Percentiles rank a stretch among this genome's conserved stretches.
Evolutionary conservation across 2,329 filamentous ascomycete genomes (phyloP).

Genomic region (Macroventuria anomochaeta): DNA sequence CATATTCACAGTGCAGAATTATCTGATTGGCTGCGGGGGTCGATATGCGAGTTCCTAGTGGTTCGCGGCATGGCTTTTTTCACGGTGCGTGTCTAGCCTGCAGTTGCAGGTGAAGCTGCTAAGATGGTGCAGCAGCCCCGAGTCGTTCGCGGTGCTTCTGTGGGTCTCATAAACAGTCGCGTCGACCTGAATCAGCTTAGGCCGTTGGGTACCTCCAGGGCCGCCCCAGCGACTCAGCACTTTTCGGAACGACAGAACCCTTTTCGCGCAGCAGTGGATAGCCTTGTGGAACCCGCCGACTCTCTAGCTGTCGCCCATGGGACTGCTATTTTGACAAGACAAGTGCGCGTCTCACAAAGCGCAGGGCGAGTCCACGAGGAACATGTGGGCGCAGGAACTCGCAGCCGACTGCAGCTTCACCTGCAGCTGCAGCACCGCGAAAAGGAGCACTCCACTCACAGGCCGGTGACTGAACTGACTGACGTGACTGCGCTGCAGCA

Average conservation of each 20-base stretch:
- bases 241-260: slow-evolving; percentile 19
- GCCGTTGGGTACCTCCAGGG: slow-evolving; percentile 16
- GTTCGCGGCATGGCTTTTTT: slow-evolving; percentile 10
- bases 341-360: slow-evolving; percentile 21
- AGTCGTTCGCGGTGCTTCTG: slow-evolving; percentile 13
- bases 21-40: slow-evolving; percentile 37
- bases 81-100: slow-evolving; percentile 16
- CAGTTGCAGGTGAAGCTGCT: slow-evolving; percentile 25
- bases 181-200: slow-evolving; percentile 7
- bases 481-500: slow-evolving; percentile 11
- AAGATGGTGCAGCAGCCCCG: slow-evolving; percentile 20
- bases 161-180: slow-evolving; percentile 16
- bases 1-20: slow-evolving; percentile 17
- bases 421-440: slow-evolving; percentile 8
- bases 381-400: slow-evolving; percentile 7
- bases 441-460: slow-evolving; percentile 5
- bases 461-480: background rate
- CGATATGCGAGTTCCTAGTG: slow-evolving; percentile 28
- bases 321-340: slow-evolving; percentile 17
- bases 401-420: slow-evolving; percentile 6
- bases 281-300: slow-evolving; percentile 15
- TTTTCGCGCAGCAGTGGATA: slow-evolving; percentile 11
- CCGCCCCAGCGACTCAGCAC: slow-evolving; percentile 15
- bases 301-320: slow-evolving; percentile 20
- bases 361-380: slow-evolving; percentile 11